These are phyloP conservation scores for Yamadazyma jaroonii DNA, from an alignment of 1,139 yeast species.

Conservation along the genomic window DNA sequence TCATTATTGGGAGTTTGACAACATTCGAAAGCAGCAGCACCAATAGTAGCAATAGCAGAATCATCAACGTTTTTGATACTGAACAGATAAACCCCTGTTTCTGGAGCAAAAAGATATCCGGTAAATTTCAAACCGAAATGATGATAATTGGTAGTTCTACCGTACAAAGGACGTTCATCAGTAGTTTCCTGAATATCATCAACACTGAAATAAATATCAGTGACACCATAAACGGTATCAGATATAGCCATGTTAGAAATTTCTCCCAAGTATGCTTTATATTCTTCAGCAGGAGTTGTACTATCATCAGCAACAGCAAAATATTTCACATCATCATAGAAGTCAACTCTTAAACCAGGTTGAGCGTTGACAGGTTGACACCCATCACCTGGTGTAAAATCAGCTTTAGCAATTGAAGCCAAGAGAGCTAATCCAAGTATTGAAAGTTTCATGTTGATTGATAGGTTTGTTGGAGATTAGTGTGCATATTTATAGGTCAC, in stretches of 20 bases:
- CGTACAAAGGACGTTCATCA: not conserved
- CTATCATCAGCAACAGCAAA: not conserved
- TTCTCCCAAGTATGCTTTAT: not conserved
- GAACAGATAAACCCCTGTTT: slow-evolving; percentile 7
- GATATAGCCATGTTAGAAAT: not conserved
- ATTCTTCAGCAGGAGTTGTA: not conserved
- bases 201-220: not conserved
- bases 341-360: not conserved
- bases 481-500: too few species aligned
- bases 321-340: not conserved
- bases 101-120: slow-evolving; percentile 9
- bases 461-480: too few species aligned
- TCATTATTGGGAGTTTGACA: slow-evolving; percentile 1
- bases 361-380: not conserved
- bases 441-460: not conserved
- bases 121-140: slow-evolving; percentile 4
- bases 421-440: not conserved
- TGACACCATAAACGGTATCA: not conserved
- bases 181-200: not conserved
- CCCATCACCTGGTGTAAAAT: not conserved
- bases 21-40: slow-evolving; percentile 9
- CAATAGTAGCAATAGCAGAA: slow-evolving; percentile 4
- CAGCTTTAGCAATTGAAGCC: not conserved
- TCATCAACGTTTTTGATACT: slow-evolving; percentile 5
- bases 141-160: not conserved